Evolutionary conservation across 192 early-diverging fungal genomes (phyloP).

Genomic region (Dimargaris verticillata): DNA sequence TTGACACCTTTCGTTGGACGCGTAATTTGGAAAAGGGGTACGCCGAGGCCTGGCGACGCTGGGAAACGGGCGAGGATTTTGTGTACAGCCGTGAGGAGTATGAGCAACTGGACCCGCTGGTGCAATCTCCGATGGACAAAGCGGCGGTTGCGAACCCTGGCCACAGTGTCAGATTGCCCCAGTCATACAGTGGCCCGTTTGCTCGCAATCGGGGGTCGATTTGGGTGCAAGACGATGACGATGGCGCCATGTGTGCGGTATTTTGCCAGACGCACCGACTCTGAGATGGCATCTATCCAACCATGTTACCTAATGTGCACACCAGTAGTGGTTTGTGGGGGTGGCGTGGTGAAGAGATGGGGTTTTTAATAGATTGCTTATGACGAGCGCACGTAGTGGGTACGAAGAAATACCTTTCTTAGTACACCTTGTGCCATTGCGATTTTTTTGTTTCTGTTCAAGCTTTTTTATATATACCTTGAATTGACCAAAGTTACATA

Average conservation of each 20-base stretch:
- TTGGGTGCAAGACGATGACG: conserved; percentile 24
- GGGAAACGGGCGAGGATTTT: conserved; percentile 43
- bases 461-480: too few species aligned
- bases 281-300: too few species aligned
- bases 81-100: conserved; percentile 18
- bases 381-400: too few species aligned
- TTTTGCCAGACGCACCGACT: not conserved
- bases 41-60: conserved; percentile 53
- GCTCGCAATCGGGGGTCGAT: conserved; percentile 19
- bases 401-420: too few species aligned
- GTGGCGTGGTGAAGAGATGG: too few species aligned
- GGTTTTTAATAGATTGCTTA: too few species aligned
- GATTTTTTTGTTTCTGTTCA: too few species aligned
- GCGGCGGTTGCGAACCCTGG: too few species aligned
- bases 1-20: conserved; percentile 79
- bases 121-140: not conserved
- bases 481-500: too few species aligned
- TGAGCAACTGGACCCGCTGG: not conserved
- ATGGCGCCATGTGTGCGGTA: conserved; percentile 11
- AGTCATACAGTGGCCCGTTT: not conserved
- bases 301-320: too few species aligned
- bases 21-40: conserved; percentile 60
- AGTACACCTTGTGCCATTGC: too few species aligned
- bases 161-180: not conserved
- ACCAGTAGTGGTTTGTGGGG: too few species aligned